Evolutionary conservation across 2,329 filamentous ascomycete species (phyloP).

Genomic region (Trematosphaeria pertusa): DNA sequence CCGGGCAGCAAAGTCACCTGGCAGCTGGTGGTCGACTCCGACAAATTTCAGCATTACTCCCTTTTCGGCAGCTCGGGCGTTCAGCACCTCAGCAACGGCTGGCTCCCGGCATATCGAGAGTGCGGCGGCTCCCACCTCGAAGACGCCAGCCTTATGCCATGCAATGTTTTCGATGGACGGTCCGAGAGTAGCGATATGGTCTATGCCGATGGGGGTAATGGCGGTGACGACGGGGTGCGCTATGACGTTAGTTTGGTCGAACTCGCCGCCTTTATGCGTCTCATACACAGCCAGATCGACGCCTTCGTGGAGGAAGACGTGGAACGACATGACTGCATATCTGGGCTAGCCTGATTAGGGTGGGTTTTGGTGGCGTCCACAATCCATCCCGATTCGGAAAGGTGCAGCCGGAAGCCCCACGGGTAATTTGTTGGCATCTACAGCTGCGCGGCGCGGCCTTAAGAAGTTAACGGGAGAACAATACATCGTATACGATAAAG

Average conservation of each 20-base stretch:
- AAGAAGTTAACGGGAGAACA: too few species aligned
- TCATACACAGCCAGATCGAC: constrained; percentile 71
- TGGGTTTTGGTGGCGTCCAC: too few species aligned
- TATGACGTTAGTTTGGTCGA: constrained; percentile 70
- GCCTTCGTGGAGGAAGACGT: constrained; percentile 69
- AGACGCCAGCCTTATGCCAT: constrained; percentile 77
- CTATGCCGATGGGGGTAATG: constrained; percentile 72
- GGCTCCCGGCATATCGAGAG: constrained; percentile 37
- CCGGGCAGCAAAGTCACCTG: constrained; percentile 6
- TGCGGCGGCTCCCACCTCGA: constrained; percentile 66
- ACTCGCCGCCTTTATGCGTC: constrained; percentile 65
- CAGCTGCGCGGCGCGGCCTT: too few species aligned
- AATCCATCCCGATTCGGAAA: too few species aligned
- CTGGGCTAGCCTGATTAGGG: too few species aligned
- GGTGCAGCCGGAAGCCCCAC: too few species aligned
- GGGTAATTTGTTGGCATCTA: too few species aligned
- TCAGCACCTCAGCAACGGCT: constrained; percentile 13
- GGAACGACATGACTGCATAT: too few species aligned
- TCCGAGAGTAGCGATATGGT: constrained; percentile 70
- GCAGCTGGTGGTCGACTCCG: constrained; percentile 14
- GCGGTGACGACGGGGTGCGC: constrained; percentile 64
- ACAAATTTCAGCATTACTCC: constrained; percentile 14
- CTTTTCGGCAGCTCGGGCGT: constrained; percentile 19
- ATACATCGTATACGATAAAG: too few species aligned
- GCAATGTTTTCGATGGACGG: constrained; percentile 70